Evolutionary conservation across 306 rosid genomes (phyloP), one percentile per base, ranked within the genome.

Genomic region (Phaseolus lunatus): DNA sequence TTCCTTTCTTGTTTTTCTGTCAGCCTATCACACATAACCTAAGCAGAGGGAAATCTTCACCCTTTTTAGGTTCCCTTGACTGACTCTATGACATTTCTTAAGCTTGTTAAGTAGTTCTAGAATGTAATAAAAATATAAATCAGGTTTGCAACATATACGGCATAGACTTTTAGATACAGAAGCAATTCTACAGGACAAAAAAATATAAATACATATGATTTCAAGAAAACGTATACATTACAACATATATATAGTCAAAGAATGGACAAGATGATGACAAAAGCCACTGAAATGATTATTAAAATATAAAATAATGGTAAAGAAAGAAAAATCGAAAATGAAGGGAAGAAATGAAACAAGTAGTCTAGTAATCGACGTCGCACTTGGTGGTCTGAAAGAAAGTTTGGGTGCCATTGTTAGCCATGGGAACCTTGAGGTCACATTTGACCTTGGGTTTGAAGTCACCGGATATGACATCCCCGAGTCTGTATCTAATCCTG

Each of bases 371-470:
- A 49, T 80, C 75, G 44, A 83, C 77, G 29, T 77, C 67, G 37
- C 97, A 93, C 79, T 79, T 75, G 52, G 88, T 81, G 4, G 84
- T n/a, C 75, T 67, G 23, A 50, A 90, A 87, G 0, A 18, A 14
- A 1, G 26, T 11, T 0, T 63, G 19, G 8, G 9, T 77, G 45
- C 7, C 23, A 23, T 23, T n/a, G 20, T 26, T 68, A 16, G 76
- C 62, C 3, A 89, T 19, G 0, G 92, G 89, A 85, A 91, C 82
- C 48, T 49, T 85, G 66, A 92, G 44, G 6, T 80, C 84, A 53
- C 97, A 92, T 58, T 86, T 62, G 10, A 80, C 84, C 71, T 79
- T 88, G 24, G 93, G 93, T 80, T 90, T 84, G 35, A 33, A 66
- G 10, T 64, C 19, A 2, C 87, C 47, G 0, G 81, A 29, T 54